These are phyloP conservation scores for Spergularia bocconei DNA, from an alignment of 148 eudicot species.

Conservation along the genomic window DNA sequence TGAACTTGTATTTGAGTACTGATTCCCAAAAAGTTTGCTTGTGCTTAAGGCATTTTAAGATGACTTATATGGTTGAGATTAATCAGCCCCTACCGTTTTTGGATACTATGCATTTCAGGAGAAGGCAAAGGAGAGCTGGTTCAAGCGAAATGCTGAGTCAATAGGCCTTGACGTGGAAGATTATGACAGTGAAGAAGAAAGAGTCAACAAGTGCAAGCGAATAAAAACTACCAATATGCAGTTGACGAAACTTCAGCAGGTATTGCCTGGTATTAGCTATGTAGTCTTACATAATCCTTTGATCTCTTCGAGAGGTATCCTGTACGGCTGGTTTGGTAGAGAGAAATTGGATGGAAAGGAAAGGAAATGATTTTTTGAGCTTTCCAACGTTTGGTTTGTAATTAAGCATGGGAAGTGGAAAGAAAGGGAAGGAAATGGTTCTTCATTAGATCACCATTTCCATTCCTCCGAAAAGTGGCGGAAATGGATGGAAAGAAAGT, in stretches of 20 bases:
- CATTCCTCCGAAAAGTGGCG: too few species aligned
- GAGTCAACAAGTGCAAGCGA: conserved; percentile 55
- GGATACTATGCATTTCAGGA: conserved; percentile 39
- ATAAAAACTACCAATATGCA: conserved; percentile 53
- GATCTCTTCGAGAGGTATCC: background rate
- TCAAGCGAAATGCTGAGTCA: conserved; percentile 66
- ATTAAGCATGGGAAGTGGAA: too few species aligned
- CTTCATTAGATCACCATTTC: too few species aligned
- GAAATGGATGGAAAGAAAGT: too few species aligned
- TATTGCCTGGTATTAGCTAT: conserved; percentile 16
- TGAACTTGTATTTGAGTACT: background rate
- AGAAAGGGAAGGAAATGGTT: too few species aligned
- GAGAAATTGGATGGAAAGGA: too few species aligned
- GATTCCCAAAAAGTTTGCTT: background rate
- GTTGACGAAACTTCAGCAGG: conserved; percentile 74
- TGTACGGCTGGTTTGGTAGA: too few species aligned
- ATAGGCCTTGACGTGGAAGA: conserved; percentile 68
- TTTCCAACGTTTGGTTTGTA: too few species aligned
- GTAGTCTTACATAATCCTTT: conserved; percentile 3
- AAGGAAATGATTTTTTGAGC: too few species aligned
- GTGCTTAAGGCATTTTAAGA: conserved; percentile 5
- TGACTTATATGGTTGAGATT: background rate
- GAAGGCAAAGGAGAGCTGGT: conserved; percentile 68
- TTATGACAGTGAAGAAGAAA: conserved; percentile 86
- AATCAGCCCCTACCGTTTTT: background rate